Percentiles rank a stretch among this genome's conserved stretches.
Evolutionary conservation across 2,329 filamentous ascomycete species (phyloP).

Genomic region (Atkinsonella texensis): DNA sequence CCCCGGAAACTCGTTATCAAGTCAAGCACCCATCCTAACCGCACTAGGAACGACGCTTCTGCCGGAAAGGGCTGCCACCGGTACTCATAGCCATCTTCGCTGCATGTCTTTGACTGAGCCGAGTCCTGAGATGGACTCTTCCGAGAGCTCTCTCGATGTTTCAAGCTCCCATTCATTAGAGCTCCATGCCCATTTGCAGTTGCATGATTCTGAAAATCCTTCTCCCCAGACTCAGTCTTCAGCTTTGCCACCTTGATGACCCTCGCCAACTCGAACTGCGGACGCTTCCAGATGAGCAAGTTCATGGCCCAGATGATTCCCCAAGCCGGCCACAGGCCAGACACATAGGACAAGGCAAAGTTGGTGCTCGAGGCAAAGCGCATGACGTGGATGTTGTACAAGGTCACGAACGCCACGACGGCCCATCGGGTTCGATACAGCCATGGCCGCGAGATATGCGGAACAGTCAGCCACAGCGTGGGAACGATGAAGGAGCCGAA

Average conservation of each 20-base stretch:
- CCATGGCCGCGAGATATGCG: slow-evolving; percentile 38
- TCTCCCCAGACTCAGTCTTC: background rate
- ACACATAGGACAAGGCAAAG: slow-evolving; percentile 36
- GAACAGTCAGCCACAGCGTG: slow-evolving; percentile 42
- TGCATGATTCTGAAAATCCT: background rate
- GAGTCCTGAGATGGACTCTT: background rate
- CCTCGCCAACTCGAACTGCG: slow-evolving; percentile 45
- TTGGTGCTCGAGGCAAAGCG: slow-evolving; percentile 35
- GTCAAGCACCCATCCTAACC: slow-evolving; percentile 44
- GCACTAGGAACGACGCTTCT: slow-evolving; percentile 31
- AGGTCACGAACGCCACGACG: slow-evolving; percentile 30
- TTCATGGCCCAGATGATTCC: slow-evolving; percentile 36
- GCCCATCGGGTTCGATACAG: slow-evolving; percentile 37
- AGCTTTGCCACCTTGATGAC: slow-evolving; percentile 21
- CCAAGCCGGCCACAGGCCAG: slow-evolving; percentile 39
- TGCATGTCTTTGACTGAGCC: background rate
- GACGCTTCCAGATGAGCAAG: slow-evolving; percentile 40
- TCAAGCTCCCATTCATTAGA: slow-evolving; percentile 8
- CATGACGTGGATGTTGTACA: slow-evolving; percentile 32
- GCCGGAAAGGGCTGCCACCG: slow-evolving; percentile 50
- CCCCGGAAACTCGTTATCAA: slow-evolving; percentile 43
- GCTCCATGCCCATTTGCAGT: background rate
- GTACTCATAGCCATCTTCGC: slow-evolving; percentile 31
- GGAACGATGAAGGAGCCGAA: slow-evolving; percentile 37
- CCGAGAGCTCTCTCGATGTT: slow-evolving; percentile 8